These are phyloP conservation scores for Ophiostoma sp. DNA, from an alignment of 2,329 filamentous ascomycete genomes.

Conservation along the genomic window DNA sequence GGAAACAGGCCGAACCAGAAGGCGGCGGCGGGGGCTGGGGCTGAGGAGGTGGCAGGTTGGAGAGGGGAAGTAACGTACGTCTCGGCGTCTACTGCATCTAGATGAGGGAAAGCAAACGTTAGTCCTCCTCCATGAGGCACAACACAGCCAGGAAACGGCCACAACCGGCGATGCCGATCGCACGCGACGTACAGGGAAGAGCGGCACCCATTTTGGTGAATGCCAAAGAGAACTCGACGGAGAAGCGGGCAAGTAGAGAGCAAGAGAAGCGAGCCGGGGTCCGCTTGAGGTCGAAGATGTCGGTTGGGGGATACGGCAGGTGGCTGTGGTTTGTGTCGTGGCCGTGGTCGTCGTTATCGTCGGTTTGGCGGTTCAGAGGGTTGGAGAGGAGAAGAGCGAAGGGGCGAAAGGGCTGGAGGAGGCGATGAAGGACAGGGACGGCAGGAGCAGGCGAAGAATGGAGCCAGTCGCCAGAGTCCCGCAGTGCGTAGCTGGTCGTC, in stretches of 20 bases:
- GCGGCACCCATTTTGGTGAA: constrained; percentile 23
- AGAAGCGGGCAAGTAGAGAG: not conserved
- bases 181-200: constrained; percentile 24
- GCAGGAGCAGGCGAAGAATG: constrained; percentile 13
- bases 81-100: constrained; percentile 97
- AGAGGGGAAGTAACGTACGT: constrained; percentile 53
- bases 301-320: not conserved
- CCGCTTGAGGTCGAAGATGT: not conserved
- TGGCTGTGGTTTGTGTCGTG: too few species aligned
- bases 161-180: not conserved
- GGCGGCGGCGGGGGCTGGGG: not conserved
- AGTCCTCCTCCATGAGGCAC: not conserved
- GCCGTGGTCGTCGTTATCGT: constrained; percentile 2
- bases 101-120: not conserved
- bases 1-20: too few species aligned
- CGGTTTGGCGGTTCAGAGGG: not conserved
- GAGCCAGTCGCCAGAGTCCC: not conserved
- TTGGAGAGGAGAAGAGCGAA: not conserved
- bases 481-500: constrained; percentile 9
- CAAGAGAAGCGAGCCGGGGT: not conserved
- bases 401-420: not conserved
- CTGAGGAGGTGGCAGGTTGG: not conserved
- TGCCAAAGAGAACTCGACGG: not conserved
- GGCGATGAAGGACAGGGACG: not conserved
- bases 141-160: not conserved